phyloP scores from a whole-genome alignment of 352 stramenopile species.

The Globisporangium irregulare region DNA sequence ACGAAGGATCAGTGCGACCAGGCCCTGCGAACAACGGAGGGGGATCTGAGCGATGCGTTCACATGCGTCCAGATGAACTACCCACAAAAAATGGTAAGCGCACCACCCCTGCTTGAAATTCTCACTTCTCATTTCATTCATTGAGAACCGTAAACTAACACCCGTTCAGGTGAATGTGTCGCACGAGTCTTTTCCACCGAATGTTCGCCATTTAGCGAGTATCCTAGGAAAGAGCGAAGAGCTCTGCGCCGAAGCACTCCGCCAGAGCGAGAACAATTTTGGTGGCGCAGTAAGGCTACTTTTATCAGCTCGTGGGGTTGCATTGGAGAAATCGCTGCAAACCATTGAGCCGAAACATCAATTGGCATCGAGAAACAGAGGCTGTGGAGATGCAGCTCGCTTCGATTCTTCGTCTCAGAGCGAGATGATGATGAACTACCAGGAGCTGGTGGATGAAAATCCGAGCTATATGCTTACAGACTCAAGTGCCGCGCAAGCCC shows the following conservation, averaged over 20 bases:
- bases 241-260: conserved; percentile 59
- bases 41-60: conserved; percentile 27
- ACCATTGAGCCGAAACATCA: conserved; percentile 2
- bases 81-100: conserved; percentile 17
- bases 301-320: conserved; percentile 33
- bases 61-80: conserved; percentile 18
- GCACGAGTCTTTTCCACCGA: conserved; percentile 32
- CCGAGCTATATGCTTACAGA: conserved; percentile 70
- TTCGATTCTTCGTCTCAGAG: conserved; percentile 11
- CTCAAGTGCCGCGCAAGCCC: conserved; percentile 37
- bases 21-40: conserved; percentile 30
- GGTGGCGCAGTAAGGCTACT: conserved; percentile 55
- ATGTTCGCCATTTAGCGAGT: conserved; percentile 46
- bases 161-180: neutral
- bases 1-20: conserved; percentile 40
- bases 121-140: too few species aligned
- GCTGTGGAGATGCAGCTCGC: neutral
- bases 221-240: conserved; percentile 45
- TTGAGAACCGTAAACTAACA: neutral
- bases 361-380: neutral
- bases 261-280: conserved; percentile 47
- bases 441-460: conserved; percentile 80
- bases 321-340: conserved; percentile 26
- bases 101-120: too few species aligned
- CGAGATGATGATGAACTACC: conserved; percentile 36